Conservation (phyloP, 2,329 filamentous ascomycete genomes). For the Ophiocordyceps robertsii region DNA sequence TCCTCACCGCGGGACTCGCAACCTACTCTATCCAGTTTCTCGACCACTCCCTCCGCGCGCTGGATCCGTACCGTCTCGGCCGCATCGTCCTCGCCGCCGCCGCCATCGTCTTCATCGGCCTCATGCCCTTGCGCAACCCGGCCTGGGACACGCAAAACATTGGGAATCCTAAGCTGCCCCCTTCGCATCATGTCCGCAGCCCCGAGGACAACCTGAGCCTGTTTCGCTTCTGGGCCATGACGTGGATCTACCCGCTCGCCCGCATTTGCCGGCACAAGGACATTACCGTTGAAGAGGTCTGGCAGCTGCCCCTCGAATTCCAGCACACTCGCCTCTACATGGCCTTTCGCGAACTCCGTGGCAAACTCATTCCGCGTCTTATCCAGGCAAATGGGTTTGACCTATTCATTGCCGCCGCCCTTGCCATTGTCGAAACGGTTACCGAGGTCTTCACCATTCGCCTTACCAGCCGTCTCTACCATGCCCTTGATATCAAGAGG, state of each 20-base stretch:
- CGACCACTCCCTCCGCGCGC: constrained; percentile 6
- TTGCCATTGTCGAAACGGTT: constrained; percentile 42
- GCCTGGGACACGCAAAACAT: constrained; percentile 19
- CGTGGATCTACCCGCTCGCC: constrained; percentile 70
- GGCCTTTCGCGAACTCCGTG: constrained; percentile 58
- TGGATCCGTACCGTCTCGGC: constrained; percentile 11
- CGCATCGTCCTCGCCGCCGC: constrained; percentile 11
- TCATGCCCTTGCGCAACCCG: constrained; percentile 24
- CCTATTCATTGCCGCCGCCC: constrained; percentile 49
- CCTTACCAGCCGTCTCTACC: constrained; percentile 22
- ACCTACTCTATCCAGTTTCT: constrained; percentile 18
- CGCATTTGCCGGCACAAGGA: constrained; percentile 48
- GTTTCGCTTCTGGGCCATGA: constrained; percentile 76
- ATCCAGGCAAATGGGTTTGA: constrained; percentile 69
- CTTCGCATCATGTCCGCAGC: constrained; percentile 37
- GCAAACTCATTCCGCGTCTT: constrained; percentile 57
- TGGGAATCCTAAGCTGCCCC: constrained; percentile 12
- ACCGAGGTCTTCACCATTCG: constrained; percentile 24
- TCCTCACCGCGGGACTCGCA: constrained; percentile 17
- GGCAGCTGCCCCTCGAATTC: constrained; percentile 67
- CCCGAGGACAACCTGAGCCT: constrained; percentile 68
- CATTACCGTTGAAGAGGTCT: constrained; percentile 68
- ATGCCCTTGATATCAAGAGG: constrained; percentile 16
- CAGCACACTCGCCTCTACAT: constrained; percentile 66
- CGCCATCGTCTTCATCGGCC: constrained; percentile 16